phyloP scores from a whole-genome alignment of 2,329 filamentous ascomycete species.

The Sporothrix protearum region DNA sequence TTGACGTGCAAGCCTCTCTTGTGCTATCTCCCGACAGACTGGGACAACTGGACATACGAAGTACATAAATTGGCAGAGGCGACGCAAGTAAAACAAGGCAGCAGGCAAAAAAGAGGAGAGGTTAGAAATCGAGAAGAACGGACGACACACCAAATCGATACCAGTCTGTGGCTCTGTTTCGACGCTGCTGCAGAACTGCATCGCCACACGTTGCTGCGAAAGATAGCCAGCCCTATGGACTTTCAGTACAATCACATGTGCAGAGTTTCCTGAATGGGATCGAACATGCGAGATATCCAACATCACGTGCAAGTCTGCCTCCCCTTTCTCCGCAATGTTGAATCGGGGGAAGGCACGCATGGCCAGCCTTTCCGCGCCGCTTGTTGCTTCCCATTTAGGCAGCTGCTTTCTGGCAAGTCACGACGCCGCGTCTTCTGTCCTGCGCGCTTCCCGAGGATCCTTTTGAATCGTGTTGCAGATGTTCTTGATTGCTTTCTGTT shows the following conservation, averaged over 20 bases:
- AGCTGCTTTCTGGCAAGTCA: neutral
- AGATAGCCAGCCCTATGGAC: neutral
- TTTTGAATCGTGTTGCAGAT: neutral
- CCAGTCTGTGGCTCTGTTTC: slow-evolving; percentile 1
- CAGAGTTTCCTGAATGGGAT: neutral
- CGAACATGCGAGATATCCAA: neutral
- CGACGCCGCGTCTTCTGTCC: too few relatives aligned
- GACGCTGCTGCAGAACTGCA: neutral
- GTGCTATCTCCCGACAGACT: neutral
- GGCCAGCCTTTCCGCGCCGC: neutral
- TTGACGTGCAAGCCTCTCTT: neutral
- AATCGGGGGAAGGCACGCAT: neutral
- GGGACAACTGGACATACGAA: neutral
- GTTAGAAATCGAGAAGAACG: neutral
- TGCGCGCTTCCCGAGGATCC: too few relatives aligned
- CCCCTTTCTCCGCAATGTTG: neutral
- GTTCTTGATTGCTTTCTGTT: neutral
- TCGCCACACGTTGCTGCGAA: neutral
- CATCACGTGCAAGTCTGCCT: neutral
- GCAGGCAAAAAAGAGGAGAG: neutral
- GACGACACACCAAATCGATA: neutral
- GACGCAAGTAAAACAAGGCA: neutral
- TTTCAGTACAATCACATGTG: too few relatives aligned
- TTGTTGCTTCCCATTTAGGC: neutral
- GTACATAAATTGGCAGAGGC: slow-evolving; percentile 6